These are phyloP conservation scores for Xanthoconium purpureum DNA, from an alignment of 768 basidiomycete species.

Conservation along the genomic window DNA sequence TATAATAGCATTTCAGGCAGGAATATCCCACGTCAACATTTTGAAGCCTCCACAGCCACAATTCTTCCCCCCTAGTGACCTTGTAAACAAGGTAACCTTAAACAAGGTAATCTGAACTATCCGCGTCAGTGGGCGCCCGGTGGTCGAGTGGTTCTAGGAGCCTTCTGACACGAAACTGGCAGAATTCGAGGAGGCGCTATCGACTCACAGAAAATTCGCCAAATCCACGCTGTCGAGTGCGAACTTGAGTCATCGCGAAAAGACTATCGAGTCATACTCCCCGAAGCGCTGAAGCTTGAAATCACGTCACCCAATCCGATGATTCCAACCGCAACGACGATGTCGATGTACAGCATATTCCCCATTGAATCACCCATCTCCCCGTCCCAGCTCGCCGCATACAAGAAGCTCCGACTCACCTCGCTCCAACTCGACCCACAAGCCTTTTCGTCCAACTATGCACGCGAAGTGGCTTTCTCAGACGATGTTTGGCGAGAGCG, in stretches of 20 bases:
- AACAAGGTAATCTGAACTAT: too few species aligned
- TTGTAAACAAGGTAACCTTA: too few species aligned
- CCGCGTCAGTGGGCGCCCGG: too few species aligned
- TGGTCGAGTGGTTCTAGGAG: too few species aligned
- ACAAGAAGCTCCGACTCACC: constrained; percentile 19
- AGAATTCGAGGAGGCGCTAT: too few species aligned
- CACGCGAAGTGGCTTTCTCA: constrained; percentile 19
- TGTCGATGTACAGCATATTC: constrained; percentile 14
- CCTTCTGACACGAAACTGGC: too few species aligned
- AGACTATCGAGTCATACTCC: not conserved
- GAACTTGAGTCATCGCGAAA: not conserved
- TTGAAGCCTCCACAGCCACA: too few species aligned
- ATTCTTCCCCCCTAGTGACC: too few species aligned
- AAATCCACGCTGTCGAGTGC: too few species aligned
- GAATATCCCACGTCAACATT: too few species aligned
- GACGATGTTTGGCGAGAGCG: constrained; percentile 24
- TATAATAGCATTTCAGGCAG: too few species aligned
- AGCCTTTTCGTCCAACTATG: constrained; percentile 22
- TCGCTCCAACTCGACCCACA: constrained; percentile 23
- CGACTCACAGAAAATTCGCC: too few species aligned
- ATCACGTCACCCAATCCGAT: not conserved
- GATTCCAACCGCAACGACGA: not conserved
- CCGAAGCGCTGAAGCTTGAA: not conserved
- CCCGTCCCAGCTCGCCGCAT: constrained; percentile 25
- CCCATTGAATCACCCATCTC: constrained; percentile 14